Percentiles rank a stretch among this genome's conserved stretches.
These are phyloP conservation scores for Backusella morwellensis DNA, from an alignment of 192 early-diverging fungal species.

Conservation along the genomic window DNA sequence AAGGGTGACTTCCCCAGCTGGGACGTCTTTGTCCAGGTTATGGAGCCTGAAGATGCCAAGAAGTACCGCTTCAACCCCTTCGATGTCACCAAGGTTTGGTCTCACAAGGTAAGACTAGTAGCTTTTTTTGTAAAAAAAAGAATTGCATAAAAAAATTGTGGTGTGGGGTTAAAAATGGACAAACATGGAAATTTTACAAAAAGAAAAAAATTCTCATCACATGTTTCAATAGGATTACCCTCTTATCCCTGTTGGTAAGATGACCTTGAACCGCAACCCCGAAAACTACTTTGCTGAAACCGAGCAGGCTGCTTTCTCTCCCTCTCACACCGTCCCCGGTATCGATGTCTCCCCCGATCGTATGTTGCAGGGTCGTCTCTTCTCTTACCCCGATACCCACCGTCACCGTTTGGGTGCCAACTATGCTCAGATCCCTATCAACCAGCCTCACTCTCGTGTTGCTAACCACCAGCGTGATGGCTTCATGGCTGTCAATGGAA, in stretches of 20 bases:
- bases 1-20: slow-evolving; percentile 69
- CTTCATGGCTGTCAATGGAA: slow-evolving; percentile 58
- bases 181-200: not conserved
- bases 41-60: slow-evolving; percentile 68
- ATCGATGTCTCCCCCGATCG: slow-evolving; percentile 77
- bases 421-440: slow-evolving; percentile 82
- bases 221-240: slow-evolving; percentile 55
- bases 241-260: slow-evolving; percentile 71
- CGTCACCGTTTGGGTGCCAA: slow-evolving; percentile 81
- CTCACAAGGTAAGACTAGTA: slow-evolving; percentile 51
- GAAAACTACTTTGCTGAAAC: slow-evolving; percentile 86
- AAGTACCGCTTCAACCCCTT: slow-evolving; percentile 75
- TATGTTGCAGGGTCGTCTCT: slow-evolving; percentile 84
- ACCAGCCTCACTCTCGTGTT: slow-evolving; percentile 62
- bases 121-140: not conserved
- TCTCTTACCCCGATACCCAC: slow-evolving; percentile 86
- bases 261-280: slow-evolving; percentile 79
- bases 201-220: slow-evolving; percentile 18
- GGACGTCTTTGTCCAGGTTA: slow-evolving; percentile 72
- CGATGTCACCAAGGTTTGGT: slow-evolving; percentile 84
- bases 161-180: not conserved
- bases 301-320: slow-evolving; percentile 81
- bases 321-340: slow-evolving; percentile 77
- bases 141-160: not conserved
- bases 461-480: slow-evolving; percentile 80